Percentiles rank a stretch among this genome's conserved stretches.
Evolutionary conservation across 1,139 yeast genomes (phyloP).

Genomic region (Geotrichum bryndzae): DNA sequence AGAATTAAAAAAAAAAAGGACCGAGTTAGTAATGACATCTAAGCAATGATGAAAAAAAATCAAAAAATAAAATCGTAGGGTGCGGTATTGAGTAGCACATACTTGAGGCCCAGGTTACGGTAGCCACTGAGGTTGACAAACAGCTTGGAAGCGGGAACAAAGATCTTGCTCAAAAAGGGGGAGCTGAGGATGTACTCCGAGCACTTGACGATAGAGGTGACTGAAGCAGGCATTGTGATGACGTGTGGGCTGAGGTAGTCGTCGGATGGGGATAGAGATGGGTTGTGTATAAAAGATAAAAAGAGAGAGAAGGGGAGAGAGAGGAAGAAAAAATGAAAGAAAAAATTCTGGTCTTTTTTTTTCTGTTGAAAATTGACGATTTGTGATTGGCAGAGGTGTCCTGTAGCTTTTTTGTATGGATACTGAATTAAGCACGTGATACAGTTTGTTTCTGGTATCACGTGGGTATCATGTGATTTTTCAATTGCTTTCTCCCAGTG

Average conservation of each 20-base stretch:
- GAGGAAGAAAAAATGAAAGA: background rate
- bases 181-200: constrained; percentile 77
- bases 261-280: background rate
- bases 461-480: background rate
- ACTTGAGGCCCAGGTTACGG: constrained; percentile 86
- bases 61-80: background rate
- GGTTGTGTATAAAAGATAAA: background rate
- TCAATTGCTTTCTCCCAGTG: background rate
- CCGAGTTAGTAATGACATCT: no score
- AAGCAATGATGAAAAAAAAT: background rate
- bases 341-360: constrained; percentile 1
- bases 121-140: constrained; percentile 77
- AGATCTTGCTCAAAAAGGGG: constrained; percentile 67
- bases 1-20: constrained; percentile 8
- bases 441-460: background rate
- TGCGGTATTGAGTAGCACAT: constrained; percentile 26
- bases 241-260: background rate
- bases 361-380: background rate
- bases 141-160: constrained; percentile 72
- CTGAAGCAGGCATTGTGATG: constrained; percentile 50
- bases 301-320: background rate
- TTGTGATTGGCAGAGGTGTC: background rate
- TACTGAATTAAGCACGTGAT: background rate
- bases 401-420: background rate
- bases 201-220: constrained; percentile 75